A percentile compares a stretch with the other conserved stretches of the same genome.
Evolutionary conservation across 805 yeast genomes (phyloP).

Genomic region (Hanseniaspora singularis): DNA sequence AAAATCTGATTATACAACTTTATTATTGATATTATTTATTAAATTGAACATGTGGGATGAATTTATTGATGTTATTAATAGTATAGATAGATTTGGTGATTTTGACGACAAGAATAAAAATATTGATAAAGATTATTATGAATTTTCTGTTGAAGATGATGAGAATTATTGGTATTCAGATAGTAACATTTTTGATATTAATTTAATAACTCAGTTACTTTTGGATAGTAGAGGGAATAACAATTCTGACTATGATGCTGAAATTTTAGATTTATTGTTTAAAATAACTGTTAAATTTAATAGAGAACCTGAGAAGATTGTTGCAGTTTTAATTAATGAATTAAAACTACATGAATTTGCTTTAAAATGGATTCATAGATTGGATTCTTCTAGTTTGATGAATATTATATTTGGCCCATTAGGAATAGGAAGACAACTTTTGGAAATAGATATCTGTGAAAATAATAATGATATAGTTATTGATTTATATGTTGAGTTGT

Average conservation of each 20-base stretch:
- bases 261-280: conserved; percentile 55
- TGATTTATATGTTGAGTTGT: conserved; percentile 66
- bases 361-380: conserved; percentile 51
- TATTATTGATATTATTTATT: conserved; percentile 67
- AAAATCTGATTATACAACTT: conserved; percentile 68
- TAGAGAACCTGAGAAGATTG: conserved; percentile 62
- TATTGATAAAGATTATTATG: conserved; percentile 27
- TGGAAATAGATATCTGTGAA: background rate
- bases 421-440: conserved; percentile 1
- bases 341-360: conserved; percentile 49
- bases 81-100: conserved; percentile 25
- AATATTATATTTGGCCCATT: conserved; percentile 8
- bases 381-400: conserved; percentile 24
- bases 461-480: conserved; percentile 47
- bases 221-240: conserved; percentile 39
- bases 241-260: conserved; percentile 20
- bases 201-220: conserved; percentile 54
- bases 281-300: conserved; percentile 50
- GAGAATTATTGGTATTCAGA: conserved; percentile 27
- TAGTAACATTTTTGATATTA: conserved; percentile 44
- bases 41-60: conserved; percentile 54
- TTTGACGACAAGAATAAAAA: conserved; percentile 16
- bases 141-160: conserved; percentile 29
- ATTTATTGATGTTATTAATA: conserved; percentile 44
- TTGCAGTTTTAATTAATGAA: conserved; percentile 60